Base-by-base conservation (phyloP, 2,329 filamentous ascomycete genomes). In the Xylariaceae sp. region DNA sequence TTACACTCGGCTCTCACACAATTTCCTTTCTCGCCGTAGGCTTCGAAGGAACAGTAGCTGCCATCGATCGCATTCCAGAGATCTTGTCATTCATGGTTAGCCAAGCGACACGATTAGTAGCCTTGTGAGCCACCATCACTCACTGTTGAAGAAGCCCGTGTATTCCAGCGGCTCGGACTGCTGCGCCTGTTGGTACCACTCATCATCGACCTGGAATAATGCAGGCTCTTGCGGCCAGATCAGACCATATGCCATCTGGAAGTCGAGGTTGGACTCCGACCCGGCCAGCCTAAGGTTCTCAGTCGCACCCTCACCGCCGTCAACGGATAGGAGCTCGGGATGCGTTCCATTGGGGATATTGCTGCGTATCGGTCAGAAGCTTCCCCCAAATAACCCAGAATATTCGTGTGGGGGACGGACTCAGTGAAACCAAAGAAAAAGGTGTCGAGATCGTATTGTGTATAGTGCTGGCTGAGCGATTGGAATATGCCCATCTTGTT, bases 1-100 rank as follows among this genome's bases (percentile, higher is more conserved):
- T 73, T 60, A 15, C 59, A 59, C 11, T 66, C 66, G 34, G 66
- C 59, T 1, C 52, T 48, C 38, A 32, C 34, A 50, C 58, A 65
- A 45, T 78, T 65, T 11, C 74, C 74, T 0, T 63, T 71, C 50
- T 74, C 67, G 35, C 68, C 69, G 43, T 64, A 75, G 1, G 71
- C 72, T n/a, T 62, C 62, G 47, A 68, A 72, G 8, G 65, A 68
- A 61, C 76, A 78, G 58, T 77, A 78, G 36, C 66, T 68, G 3
- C 71, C 73, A 48, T 76, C 73, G 31, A 76, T 64, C 22, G 73
- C 73, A 42, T 76, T 72, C 33, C 72, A 64, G 53, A 76, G 73
- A 24, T 68, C 72, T 59, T 18, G 6, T 9, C 22, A 11, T 6
- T 11, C 22, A 26, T 11, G 4, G 13, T 41, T 34, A 19, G 29